A percentile compares a stretch with the other conserved stretches of the same genome.
Evolutionary conservation across 2,329 filamentous ascomycete species (phyloP).

Genomic region (Xylariaceae sp.): DNA sequence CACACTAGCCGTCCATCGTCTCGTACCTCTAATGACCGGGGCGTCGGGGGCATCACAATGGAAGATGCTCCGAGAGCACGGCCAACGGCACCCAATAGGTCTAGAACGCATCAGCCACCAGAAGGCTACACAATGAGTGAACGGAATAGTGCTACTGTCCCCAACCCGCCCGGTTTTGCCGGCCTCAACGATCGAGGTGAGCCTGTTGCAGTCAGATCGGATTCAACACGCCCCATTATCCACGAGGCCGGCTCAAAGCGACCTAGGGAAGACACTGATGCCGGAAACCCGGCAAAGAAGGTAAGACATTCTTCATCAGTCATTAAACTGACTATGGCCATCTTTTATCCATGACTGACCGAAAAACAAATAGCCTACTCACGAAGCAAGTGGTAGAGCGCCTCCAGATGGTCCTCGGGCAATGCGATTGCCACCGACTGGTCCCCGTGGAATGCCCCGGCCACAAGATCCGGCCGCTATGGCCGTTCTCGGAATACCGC

Average conservation of each 20-base stretch:
- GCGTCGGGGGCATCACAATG: constrained; percentile 29
- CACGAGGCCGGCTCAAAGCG: constrained; percentile 30
- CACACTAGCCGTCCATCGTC: not conserved
- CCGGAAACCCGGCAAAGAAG: constrained; percentile 26
- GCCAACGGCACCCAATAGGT: constrained; percentile 15
- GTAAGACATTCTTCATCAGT: constrained; percentile 19
- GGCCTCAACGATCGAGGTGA: constrained; percentile 33
- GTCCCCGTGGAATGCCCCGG: constrained; percentile 26
- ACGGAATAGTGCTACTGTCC: constrained; percentile 15
- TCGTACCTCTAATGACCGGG: constrained; percentile 3
- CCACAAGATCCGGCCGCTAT: constrained; percentile 30
- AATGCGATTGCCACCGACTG: constrained; percentile 26
- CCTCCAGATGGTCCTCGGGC: constrained; percentile 27
- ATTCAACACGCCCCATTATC: constrained; percentile 30
- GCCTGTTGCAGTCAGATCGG: constrained; percentile 17
- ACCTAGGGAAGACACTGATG: constrained; percentile 23
- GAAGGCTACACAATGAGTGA: constrained; percentile 29
- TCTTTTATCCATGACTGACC: constrained; percentile 13
- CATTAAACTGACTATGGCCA: not conserved
- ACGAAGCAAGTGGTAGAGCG: constrained; percentile 18
- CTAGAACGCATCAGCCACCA: constrained; percentile 25
- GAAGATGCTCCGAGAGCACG: constrained; percentile 22
- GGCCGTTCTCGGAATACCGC: constrained; percentile 27
- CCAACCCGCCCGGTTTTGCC: constrained; percentile 16
- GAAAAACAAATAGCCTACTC: constrained; percentile 19